Evolutionary conservation across 768 basidiomycete genomes (phyloP), one percentile per base, ranked within the genome.

Genomic region (Phanerodontia chrysosporium): DNA sequence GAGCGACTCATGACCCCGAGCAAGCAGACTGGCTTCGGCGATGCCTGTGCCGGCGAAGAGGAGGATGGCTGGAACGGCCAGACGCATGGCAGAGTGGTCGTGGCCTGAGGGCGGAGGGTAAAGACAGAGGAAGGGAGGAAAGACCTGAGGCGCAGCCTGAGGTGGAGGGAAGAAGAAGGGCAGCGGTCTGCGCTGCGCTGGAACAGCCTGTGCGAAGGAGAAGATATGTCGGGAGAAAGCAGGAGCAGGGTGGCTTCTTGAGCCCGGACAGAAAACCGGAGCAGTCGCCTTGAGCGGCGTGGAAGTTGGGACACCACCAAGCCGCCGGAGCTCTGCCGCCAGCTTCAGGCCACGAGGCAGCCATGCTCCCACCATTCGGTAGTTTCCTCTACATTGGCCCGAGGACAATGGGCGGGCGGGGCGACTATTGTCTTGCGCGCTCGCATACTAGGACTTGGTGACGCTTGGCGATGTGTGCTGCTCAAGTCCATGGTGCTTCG

Each of bases 1-100:
- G 65, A 79, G 60, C 52, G 80, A 68, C 27, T 70, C 70, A 46
- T 68, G 57, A 66, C 72, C 56, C 60, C 63, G 58, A 54, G 60
- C 45, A 58, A 64, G 7, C 65, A 63, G 53, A 57, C 56, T 58
- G 62, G 70, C 64, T 61, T 69, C 65, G 69, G 69, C 58, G 55
- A 59, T 66, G 65, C 61, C 60, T 36, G 67, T 64, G 35, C 71
- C 68, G 57, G 66, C 64, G 27, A 76, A 69, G 35, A 71, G 63
- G 45, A 69, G 56, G 62, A 77, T 61, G 58, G 72, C 64, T 30
- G 62, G 55, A 58, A 68, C 24, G 65, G 49, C 63, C 44, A 65
- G 14, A 49, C 57, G 68, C 75, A 74, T 73, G 42, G 30, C 25
- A 27, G 29, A 1, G 45, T 16, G n/a, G 12, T 7, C 28, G 13